Evolutionary conservation across 2,329 filamentous ascomycete species (phyloP), one percentile per base, ranked within the genome.

Genomic region (Didymella pinodella): DNA sequence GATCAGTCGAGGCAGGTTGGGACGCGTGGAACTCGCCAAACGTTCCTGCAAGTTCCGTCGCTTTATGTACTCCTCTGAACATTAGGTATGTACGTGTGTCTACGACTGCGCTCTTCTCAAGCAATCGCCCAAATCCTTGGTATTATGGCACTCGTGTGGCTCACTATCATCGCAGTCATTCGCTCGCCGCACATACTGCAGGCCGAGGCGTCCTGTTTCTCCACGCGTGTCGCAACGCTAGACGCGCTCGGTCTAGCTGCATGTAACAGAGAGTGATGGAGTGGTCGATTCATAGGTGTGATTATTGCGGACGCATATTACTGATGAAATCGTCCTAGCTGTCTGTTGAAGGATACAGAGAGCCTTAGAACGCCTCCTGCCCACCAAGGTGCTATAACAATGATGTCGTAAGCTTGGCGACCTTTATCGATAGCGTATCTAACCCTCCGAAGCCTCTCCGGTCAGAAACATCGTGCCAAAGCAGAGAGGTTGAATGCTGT

Each of bases 211-310:
- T n/a, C 31, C 34, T 26, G 32, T 34, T n/a, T 7, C 26, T 25
- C 34, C 18, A 41, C 12, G 46, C 47, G 20, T 26, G 16, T 55
- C 54, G 54, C 54, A 41, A 56, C 18, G 47, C 54, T 56, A 56
- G 25, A 46, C 54, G 26, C 34, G 32, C 31, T 56, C 25, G 46
- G 40, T 22, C 26, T 56, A 56, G 54, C 20, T 22, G 25, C 29
- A 11, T 11, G 22, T 11, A 11, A n/a, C n/a, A 26, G n/a, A 12
- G 25, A 8, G 25, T 25, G 28, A 34, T 5, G 18, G 12, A 12
- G 20, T n/a, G 7, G 4, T 18, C 48, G 18, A 12, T 29, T 5
- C 31, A 10, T 7, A 8, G 12, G 12, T 7, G 22, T 18, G 1
- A 4, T 47, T 34, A 5, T 26, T 22, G 7, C 10, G 32, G n/a